phyloP scores from a whole-genome alignment of 179 eudicot genomes.

The Silene vulgaris region DNA sequence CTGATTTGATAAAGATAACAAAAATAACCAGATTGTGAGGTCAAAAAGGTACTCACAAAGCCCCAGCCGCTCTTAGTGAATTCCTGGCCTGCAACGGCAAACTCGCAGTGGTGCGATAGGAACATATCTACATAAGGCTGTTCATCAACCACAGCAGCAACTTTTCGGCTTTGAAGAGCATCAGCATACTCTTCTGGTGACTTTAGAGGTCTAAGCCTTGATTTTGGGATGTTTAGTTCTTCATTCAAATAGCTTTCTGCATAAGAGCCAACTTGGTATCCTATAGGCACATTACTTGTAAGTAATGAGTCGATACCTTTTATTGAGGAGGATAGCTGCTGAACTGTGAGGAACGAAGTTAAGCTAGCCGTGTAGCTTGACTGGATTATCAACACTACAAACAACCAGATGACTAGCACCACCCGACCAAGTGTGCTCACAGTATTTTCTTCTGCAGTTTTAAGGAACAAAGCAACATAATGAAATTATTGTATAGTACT shows the following conservation, averaged over 20 bases:
- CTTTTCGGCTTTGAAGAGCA: conserved; percentile 44
- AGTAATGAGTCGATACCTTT: conserved; percentile 53
- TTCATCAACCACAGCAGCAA: conserved; percentile 65
- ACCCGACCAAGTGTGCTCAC: conserved; percentile 63
- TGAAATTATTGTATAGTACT: not conserved
- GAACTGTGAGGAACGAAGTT: conserved; percentile 61
- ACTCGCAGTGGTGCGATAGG: conserved; percentile 45
- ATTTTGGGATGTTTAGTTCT: conserved; percentile 46
- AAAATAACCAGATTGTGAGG: too few species aligned
- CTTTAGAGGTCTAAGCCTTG: conserved; percentile 40
- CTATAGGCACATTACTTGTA: conserved; percentile 37
- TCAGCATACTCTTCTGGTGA: conserved; percentile 40
- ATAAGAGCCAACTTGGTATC: conserved; percentile 61
- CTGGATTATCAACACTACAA: conserved; percentile 58
- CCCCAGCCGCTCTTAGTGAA: conserved; percentile 59
- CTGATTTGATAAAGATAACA: too few species aligned
- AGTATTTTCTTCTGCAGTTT: conserved; percentile 47
- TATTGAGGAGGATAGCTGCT: conserved; percentile 50
- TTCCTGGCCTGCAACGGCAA: conserved; percentile 50
- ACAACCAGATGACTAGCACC: conserved; percentile 62
- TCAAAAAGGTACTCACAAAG: conserved; percentile 36
- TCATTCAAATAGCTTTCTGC: conserved; percentile 45
- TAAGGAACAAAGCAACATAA: not conserved
- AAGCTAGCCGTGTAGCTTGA: conserved; percentile 74
- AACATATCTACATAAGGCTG: conserved; percentile 56